phyloP scores from a whole-genome alignment of 345 rosid species.

The Trapa incisa region DNA sequence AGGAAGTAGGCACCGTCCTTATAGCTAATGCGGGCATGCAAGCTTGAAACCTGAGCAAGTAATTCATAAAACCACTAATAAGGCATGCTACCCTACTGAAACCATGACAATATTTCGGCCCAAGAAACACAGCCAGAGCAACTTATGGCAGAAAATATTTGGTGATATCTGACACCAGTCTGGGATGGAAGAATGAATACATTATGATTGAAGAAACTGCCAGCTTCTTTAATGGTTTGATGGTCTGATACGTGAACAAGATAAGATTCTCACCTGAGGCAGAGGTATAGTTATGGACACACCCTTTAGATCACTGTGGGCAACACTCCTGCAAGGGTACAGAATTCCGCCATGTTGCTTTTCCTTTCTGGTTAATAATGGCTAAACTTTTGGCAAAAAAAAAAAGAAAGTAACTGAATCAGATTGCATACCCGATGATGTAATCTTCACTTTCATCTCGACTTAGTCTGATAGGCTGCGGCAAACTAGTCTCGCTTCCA shows the following conservation, averaged over 20 bases:
- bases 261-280: conserved; percentile 31
- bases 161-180: not conserved
- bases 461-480: conserved; percentile 37
- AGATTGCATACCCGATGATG: conserved; percentile 49
- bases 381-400: not conserved
- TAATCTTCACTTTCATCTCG: conserved; percentile 46
- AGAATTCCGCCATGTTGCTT: not conserved
- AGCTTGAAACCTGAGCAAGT: conserved; percentile 43
- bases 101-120: not conserved
- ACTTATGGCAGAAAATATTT: not conserved
- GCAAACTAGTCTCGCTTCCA: conserved; percentile 29
- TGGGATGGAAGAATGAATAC: not conserved
- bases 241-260: not conserved
- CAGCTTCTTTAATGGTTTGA: not conserved
- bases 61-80: no score
- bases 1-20: conserved; percentile 66
- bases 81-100: no score
- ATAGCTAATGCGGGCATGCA: conserved; percentile 62
- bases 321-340: conserved; percentile 41
- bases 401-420: not conserved
- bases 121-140: not conserved
- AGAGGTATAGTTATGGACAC: conserved; percentile 41
- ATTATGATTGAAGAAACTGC: not conserved
- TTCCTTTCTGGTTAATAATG: not conserved
- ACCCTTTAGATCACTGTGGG: conserved; percentile 37